Evolutionary conservation across 805 yeast species (phyloP).

Genomic region (Lipomyces japonicus): DNA sequence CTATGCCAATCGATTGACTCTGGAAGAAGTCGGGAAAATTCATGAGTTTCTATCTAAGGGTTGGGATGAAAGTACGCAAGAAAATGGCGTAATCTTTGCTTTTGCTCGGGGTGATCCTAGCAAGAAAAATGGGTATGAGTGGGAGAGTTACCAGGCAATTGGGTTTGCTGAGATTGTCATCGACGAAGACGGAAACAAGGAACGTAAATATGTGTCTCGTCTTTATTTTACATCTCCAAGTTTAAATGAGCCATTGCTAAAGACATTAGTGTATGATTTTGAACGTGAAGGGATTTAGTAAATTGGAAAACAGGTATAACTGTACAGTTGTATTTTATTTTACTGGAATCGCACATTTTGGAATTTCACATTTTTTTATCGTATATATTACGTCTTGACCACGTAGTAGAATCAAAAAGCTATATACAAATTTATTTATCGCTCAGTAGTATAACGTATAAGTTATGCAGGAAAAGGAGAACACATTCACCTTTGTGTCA

Average conservation of each 20-base stretch:
- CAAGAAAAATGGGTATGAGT: conserved; percentile 15
- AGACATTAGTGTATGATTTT: conserved; percentile 25
- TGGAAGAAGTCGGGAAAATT: conserved; percentile 16
- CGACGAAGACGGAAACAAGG: conserved; percentile 12
- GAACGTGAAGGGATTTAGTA: neutral
- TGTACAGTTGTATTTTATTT: too few relatives aligned
- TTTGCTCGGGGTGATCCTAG: conserved; percentile 22
- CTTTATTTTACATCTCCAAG: conserved; percentile 19
- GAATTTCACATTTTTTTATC: too few relatives aligned
- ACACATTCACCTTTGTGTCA: too few relatives aligned
- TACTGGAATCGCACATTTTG: too few relatives aligned
- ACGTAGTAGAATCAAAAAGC: neutral
- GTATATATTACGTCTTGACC: neutral
- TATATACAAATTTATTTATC: neutral
- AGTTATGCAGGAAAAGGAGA: too few relatives aligned
- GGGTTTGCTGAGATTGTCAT: conserved; percentile 22
- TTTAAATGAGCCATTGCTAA: conserved; percentile 8
- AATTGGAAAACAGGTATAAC: neutral
- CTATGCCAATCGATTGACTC: conserved; percentile 3
- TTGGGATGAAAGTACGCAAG: conserved; percentile 14
- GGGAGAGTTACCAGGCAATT: conserved; percentile 22
- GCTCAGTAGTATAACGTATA: neutral
- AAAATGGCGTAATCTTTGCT: conserved; percentile 11
- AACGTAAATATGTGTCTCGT: conserved; percentile 24
- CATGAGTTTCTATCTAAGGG: conserved; percentile 13